Evolutionary conservation across 331 rosid species (phyloP).

Genomic region (Telfairia occidentalis): DNA sequence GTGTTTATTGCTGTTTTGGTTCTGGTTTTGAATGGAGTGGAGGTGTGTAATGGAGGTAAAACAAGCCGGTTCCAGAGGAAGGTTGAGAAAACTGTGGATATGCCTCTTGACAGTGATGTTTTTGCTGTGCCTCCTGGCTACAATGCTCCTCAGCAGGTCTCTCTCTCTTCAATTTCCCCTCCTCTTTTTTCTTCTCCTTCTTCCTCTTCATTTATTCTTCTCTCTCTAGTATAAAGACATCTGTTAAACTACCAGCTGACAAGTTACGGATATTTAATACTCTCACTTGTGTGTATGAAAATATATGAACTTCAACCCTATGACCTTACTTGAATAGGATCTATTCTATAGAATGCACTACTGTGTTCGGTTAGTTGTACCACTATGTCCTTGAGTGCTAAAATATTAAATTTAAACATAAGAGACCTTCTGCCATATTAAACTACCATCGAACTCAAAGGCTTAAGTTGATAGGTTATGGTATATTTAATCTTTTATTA

Average conservation of each 20-base stretch:
- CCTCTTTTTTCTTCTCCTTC: neutral
- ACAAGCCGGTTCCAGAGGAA: conserved; percentile 42
- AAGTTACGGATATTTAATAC: neutral
- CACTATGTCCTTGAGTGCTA: too few relatives aligned
- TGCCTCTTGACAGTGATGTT: conserved; percentile 67
- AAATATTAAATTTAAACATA: too few relatives aligned
- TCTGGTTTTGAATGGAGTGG: conserved; percentile 27
- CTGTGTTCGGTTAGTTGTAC: too few relatives aligned
- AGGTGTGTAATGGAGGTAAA: conserved; percentile 41
- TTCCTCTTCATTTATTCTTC: neutral
- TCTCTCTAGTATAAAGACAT: neutral
- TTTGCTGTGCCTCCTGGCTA: conserved; percentile 46
- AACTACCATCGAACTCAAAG: neutral
- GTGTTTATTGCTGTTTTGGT: conserved; percentile 16
- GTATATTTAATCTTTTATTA: neutral
- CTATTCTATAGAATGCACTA: too few relatives aligned
- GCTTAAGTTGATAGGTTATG: neutral
- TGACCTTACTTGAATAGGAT: too few relatives aligned
- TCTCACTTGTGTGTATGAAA: neutral
- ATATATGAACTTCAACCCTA: too few relatives aligned
- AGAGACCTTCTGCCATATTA: neutral
- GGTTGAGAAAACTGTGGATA: conserved; percentile 32
- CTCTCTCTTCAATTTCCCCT: neutral
- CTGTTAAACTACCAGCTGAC: neutral
- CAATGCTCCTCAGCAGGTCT: conserved; percentile 78